phyloP scores from a whole-genome alignment of 345 rosid species.

The Eucalyptus albens region DNA sequence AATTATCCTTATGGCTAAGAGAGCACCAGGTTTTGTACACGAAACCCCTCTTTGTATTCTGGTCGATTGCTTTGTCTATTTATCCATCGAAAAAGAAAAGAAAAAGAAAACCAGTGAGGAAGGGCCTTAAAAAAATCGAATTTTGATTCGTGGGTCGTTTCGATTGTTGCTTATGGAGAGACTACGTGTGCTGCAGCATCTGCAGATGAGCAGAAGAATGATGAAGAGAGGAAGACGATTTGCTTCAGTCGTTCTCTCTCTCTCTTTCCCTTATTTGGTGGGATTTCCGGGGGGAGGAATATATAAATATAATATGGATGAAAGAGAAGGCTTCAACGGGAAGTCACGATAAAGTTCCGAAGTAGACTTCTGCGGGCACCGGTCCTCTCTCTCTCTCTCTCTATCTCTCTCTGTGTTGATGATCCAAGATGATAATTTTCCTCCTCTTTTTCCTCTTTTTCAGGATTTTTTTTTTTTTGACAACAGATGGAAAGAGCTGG shows the following conservation, averaged over 20 bases:
- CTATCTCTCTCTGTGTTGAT: not conserved
- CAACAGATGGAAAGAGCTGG: not conserved
- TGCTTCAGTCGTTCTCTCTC: not conserved
- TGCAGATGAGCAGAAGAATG: not conserved
- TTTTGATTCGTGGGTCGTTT: not conserved
- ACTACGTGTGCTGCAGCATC: not conserved
- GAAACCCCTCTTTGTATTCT: not conserved
- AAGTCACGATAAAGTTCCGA: not conserved
- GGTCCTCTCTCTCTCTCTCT: not conserved
- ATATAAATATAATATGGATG: no score
- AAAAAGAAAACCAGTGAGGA: not conserved
- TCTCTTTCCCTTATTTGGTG: not conserved
- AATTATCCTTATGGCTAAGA: not conserved
- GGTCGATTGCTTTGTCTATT: not conserved
- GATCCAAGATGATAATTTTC: not conserved
- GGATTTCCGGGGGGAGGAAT: not conserved
- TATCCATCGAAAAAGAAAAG: not conserved
- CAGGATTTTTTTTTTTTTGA: no score
- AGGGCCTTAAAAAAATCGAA: not conserved
- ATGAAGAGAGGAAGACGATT: not conserved
- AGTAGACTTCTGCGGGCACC: not conserved
- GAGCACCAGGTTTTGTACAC: not conserved
- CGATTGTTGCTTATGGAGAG: not conserved
- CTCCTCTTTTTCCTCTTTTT: no score
- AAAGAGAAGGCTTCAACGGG: not conserved